Percentiles rank a stretch among this genome's conserved stretches.
phyloP scores from a whole-genome alignment of 495 filamentous ascomycete species.

The Copromyces sp. region DNA sequence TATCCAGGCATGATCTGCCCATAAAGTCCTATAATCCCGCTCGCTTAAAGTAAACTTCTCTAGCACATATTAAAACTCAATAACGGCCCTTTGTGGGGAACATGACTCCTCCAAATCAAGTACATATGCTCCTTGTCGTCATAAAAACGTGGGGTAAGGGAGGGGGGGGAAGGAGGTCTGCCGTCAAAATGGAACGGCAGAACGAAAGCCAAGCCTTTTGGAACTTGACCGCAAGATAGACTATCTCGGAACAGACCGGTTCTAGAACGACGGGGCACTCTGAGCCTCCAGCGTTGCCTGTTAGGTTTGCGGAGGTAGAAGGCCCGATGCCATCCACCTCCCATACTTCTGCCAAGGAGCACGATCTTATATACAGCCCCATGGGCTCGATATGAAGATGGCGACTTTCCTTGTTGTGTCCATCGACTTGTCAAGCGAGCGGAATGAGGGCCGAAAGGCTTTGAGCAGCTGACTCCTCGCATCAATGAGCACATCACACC shows the following conservation, averaged over 20 bases:
- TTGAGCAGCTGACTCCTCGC: background rate
- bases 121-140: background rate
- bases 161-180: background rate
- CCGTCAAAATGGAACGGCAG: background rate
- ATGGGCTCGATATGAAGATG: background rate
- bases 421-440: background rate
- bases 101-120: background rate
- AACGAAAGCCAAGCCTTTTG: background rate
- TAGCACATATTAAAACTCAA: background rate
- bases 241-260: background rate
- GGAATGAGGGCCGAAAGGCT: background rate
- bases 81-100: background rate
- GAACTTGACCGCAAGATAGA: background rate
- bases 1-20: background rate
- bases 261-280: background rate
- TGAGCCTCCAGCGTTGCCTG: background rate
- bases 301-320: background rate
- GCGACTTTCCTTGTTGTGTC: background rate
- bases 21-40: background rate
- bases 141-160: background rate
- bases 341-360: background rate
- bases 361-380: background rate
- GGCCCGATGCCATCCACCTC: background rate
- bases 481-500: background rate
- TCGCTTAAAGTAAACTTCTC: background rate